phyloP scores from a whole-genome alignment of 2,329 filamentous ascomycete genomes.

The Rhynchosporium graminicola region DNA sequence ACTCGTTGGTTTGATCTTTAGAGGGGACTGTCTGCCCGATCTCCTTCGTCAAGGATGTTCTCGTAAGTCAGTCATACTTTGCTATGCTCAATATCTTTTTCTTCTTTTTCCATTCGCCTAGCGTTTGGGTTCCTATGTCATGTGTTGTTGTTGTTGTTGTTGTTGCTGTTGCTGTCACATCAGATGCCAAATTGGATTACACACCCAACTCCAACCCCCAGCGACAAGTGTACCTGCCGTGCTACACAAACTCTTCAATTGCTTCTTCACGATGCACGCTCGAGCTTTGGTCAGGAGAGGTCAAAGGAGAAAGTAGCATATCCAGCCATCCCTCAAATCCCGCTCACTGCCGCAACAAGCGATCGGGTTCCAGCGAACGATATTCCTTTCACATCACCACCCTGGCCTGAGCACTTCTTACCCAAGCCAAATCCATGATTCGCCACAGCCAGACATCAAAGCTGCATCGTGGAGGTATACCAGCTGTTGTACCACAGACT shows the following conservation, averaged over 20 bases:
- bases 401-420: conserved; percentile 9
- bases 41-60: conserved; percentile 79
- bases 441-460: neutral
- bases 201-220: neutral
- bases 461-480: conserved; percentile 9
- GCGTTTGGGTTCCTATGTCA: neutral
- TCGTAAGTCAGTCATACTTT: conserved; percentile 58
- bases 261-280: neutral
- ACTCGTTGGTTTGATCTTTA: conserved; percentile 41
- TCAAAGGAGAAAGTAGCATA: neutral
- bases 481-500: conserved; percentile 11
- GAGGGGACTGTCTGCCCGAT: conserved; percentile 84
- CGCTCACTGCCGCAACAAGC: conserved; percentile 16
- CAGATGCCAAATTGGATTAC: no score
- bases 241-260: neutral
- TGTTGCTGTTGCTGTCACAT: no score
- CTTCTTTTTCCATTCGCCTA: neutral
- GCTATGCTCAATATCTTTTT: neutral
- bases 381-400: conserved; percentile 3
- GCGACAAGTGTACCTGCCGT: neutral
- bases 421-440: conserved; percentile 18
- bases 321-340: conserved; percentile 7
- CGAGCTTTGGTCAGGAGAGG: neutral
- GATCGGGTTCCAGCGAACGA: conserved; percentile 12
- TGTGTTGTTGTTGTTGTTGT: neutral